Percentiles rank a stretch among this genome's conserved stretches.
These are phyloP conservation scores for Epichloe typhina DNA, from an alignment of 2,329 filamentous ascomycete species.

Conservation along the genomic window DNA sequence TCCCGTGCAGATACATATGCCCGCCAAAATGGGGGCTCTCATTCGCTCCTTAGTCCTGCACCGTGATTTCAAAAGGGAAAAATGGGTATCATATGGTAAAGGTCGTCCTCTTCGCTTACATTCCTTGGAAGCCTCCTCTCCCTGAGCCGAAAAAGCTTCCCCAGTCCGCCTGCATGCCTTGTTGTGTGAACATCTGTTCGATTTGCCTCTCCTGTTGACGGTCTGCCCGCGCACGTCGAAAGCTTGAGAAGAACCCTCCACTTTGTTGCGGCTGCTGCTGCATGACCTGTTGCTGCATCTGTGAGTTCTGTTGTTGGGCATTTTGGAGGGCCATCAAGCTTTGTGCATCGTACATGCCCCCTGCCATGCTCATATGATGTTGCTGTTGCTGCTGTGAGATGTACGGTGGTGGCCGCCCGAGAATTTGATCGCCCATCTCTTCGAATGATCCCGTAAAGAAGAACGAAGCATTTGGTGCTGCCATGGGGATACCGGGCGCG, in stretches of 20 bases:
- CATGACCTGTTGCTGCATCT: conserved; percentile 3
- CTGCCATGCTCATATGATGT: conserved; percentile 27
- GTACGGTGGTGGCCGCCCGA: conserved; percentile 59
- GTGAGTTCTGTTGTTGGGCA: conserved; percentile 8
- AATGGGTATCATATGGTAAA: conserved; percentile 24
- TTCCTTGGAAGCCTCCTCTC: conserved; percentile 29
- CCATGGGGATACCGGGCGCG: conserved; percentile 19
- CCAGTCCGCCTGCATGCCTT: conserved; percentile 33
- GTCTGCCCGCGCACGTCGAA: conserved; percentile 13
- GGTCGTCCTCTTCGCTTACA: conserved; percentile 20
- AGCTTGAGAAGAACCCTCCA: conserved; percentile 16
- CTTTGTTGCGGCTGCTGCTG: conserved; percentile 15
- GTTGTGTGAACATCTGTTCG: conserved; percentile 36
- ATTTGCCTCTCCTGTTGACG: conserved; percentile 27
- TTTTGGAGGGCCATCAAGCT: conserved; percentile 28
- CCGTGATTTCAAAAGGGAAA: conserved; percentile 10
- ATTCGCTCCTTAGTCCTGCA: not conserved
- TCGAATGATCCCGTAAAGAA: conserved; percentile 43
- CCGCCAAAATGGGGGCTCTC: not conserved
- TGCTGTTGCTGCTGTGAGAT: conserved; percentile 42
- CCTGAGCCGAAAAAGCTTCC: conserved; percentile 33
- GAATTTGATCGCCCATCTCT: conserved; percentile 60
- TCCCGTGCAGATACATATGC: conserved; percentile 1
- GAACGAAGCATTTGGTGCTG: conserved; percentile 29
- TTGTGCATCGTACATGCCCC: conserved; percentile 31